A percentile compares a stretch with the other conserved stretches of the same genome.
These are phyloP conservation scores for Lactarius sanguifluus DNA, from an alignment of 768 basidiomycete species.

Conservation along the genomic window DNA sequence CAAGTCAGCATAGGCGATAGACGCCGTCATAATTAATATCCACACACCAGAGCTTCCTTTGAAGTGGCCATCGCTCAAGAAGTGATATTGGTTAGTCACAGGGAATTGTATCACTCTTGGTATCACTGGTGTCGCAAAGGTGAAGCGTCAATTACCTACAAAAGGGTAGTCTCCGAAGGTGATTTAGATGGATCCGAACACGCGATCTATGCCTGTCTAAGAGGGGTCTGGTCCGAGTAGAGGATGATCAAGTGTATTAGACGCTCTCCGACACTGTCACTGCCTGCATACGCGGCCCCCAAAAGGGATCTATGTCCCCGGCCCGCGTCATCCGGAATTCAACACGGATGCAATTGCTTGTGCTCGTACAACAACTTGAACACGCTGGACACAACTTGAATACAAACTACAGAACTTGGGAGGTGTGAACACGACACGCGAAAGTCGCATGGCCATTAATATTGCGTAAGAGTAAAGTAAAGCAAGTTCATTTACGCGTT, in stretches of 20 bases:
- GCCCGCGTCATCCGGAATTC: neutral
- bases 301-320: neutral
- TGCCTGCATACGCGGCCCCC: neutral
- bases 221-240: neutral
- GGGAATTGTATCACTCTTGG: neutral
- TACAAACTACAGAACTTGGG: neutral
- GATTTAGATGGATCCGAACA: neutral
- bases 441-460: neutral
- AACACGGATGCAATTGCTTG: neutral
- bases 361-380: no score
- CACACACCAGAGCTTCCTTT: slow-evolving; percentile 22
- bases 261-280: neutral
- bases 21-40: neutral
- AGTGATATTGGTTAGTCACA: no score
- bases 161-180: neutral
- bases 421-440: neutral
- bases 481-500: neutral
- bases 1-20: neutral
- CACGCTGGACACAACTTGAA: no score
- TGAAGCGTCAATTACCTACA: neutral
- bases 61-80: slow-evolving; percentile 16
- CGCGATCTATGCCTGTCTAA: neutral
- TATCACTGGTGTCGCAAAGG: neutral
- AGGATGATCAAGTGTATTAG: neutral
- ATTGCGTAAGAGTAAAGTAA: slow-evolving; percentile 13